These are phyloP conservation scores for Trametes gibbosa DNA, from an alignment of 768 basidiomycete genomes.

Conservation along the genomic window DNA sequence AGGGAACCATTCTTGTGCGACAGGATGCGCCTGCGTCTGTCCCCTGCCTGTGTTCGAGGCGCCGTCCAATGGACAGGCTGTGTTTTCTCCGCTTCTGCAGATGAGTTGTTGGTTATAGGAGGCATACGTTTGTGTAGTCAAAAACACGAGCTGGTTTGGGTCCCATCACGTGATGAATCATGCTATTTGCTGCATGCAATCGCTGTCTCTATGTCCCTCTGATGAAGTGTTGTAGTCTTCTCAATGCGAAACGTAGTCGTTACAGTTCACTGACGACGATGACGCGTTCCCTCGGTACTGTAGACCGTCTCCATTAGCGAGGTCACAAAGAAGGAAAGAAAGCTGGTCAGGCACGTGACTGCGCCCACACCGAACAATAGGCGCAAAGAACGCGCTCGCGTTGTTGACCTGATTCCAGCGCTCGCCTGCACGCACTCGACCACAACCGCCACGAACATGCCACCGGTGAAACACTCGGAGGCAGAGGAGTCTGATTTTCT, in stretches of 20 bases:
- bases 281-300: no score
- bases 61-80: slow-evolving; percentile 9
- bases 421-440: not conserved
- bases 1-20: slow-evolving; percentile 22
- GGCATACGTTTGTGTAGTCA: no score
- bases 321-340: no score
- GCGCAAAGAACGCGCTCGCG: slow-evolving; percentile 19
- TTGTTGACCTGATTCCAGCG: not conserved
- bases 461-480: slow-evolving; percentile 34
- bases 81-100: slow-evolving; percentile 9
- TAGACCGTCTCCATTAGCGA: not conserved
- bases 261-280: no score
- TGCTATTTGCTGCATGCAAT: no score
- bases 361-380: slow-evolving; percentile 5
- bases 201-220: no score
- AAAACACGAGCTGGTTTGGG: no score
- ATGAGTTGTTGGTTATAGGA: not conserved
- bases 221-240: no score
- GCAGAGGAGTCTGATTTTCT: slow-evolving; percentile 62
- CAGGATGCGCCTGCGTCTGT: slow-evolving; percentile 30
- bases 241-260: no score
- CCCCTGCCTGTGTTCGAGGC: slow-evolving; percentile 8
- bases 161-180: no score
- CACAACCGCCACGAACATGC: slow-evolving; percentile 30
- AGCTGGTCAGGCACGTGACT: slow-evolving; percentile 3